Base-by-base conservation (phyloP, 495 filamentous ascomycete genomes). In the Penicillium turbatum region DNA sequence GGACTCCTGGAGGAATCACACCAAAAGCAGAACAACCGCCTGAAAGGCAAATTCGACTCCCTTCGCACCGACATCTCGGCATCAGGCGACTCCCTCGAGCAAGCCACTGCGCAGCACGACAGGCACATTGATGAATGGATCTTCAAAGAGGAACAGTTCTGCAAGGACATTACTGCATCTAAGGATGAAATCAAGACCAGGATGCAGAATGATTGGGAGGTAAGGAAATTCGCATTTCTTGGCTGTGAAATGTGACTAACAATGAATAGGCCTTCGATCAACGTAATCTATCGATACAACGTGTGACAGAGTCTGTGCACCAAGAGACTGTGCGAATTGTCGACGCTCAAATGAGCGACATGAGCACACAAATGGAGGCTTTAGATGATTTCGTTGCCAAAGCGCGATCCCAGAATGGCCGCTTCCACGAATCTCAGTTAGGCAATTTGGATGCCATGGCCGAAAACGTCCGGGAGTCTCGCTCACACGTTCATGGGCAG, bases 321-420 rank as follows among this genome's bases (percentile, higher is more conserved):
- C 86, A 88, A n/a, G 86, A 95, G 69, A 95, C 92, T 0, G 82
- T 96, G 16, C 84, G 84, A 1, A 93, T 95, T 59, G 92, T 97
- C 9, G 87, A 92, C 63, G 86, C 85, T 24, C 95, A 97, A 68
- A 87, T 96, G 73, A 79, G 78, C 35, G 86, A 95, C 52, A 86
- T 98, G 72, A 85, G 87, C 51, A 77, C 76, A 7, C 90, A 97
- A 70, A 92, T 98, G 82, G 80, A 80, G 57, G 86, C 88, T 6
- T 78, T 97, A 6, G 93, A 96, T 69, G 88, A 90, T 54, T 96
- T 96, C 56, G 89, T 97, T 31, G 77, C 87, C 26, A 87, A 88
- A 39, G 90, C 95, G 12, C 83, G 86, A 50, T 86, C 81, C 6
- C 86, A 93, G 57, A 97, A 97, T 63, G 80, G 86, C 35, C 67